Conservation (phyloP, 192 early-diverging fungal genomes). For the Haplosporangium gracile region DNA sequence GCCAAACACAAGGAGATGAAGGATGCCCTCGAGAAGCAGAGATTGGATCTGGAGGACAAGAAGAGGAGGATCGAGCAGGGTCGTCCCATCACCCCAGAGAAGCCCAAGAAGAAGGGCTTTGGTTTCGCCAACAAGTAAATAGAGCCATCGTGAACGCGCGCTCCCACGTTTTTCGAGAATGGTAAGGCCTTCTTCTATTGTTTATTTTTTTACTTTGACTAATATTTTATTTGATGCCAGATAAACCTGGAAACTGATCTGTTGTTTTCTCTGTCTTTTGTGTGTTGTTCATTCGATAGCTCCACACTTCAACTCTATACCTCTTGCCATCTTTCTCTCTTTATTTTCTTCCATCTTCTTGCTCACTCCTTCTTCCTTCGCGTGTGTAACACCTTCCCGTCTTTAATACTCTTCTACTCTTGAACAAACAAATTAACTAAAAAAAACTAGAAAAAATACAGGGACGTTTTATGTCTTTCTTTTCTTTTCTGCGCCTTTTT, state of each 20-base stretch:
- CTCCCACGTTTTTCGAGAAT: not conserved
- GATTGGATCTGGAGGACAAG: slow-evolving; percentile 94
- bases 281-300: not conserved
- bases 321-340: slow-evolving; percentile 1
- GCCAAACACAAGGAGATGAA: slow-evolving; percentile 99
- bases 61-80: slow-evolving; percentile 87
- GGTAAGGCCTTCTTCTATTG: not conserved
- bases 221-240: not conserved
- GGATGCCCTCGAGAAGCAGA: slow-evolving; percentile 95
- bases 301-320: not conserved
- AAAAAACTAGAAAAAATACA: not conserved
- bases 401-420: not conserved
- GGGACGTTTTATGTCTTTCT: not conserved
- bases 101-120: slow-evolving; percentile 81
- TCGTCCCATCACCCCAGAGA: slow-evolving; percentile 80
- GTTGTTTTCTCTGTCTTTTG: not conserved
- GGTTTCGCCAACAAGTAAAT: slow-evolving; percentile 67
- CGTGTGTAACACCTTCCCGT: not conserved
- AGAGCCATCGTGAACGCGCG: not conserved
- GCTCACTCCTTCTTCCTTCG: not conserved
- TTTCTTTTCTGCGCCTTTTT: not conserved
- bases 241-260: not conserved
- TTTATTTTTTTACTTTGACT: not conserved
- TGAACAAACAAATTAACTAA: slow-evolving; percentile 3
- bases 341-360: not conserved